A percentile compares a stretch with the other conserved stretches of the same genome.
These are phyloP conservation scores for Acanthamoeba pearcei DNA, from an alignment of 208 protist genomes.

Conservation along the genomic window DNA sequence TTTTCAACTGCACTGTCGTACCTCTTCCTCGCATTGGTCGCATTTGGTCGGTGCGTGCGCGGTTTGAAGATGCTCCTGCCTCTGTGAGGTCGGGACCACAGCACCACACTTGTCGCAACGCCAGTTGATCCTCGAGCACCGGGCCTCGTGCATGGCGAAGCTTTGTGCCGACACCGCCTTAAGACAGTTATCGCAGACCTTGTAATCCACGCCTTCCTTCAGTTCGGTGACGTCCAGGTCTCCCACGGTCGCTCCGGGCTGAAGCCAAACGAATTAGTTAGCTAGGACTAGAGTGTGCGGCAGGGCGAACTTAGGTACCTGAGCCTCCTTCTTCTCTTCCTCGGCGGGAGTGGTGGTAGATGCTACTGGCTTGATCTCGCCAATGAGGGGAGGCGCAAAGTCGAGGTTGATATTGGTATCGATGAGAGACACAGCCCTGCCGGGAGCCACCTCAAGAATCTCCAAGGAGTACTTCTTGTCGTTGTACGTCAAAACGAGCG, in stretches of 20 bases:
- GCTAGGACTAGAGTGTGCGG: background rate
- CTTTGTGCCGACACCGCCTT: background rate
- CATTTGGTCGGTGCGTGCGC: slow-evolving; percentile 12
- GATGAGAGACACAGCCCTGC: slow-evolving; percentile 65
- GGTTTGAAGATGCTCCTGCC: slow-evolving; percentile 39
- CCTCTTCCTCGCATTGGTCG: slow-evolving; percentile 44
- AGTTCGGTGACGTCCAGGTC: background rate
- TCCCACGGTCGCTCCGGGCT: background rate
- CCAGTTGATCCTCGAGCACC: slow-evolving; percentile 66
- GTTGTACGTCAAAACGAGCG: slow-evolving; percentile 5
- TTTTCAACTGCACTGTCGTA: background rate
- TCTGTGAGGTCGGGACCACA: slow-evolving; percentile 32
- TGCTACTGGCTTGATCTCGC: background rate
- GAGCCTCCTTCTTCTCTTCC: slow-evolving; percentile 47
- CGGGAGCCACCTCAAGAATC: slow-evolving; percentile 53
- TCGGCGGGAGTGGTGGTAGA: slow-evolving; percentile 1
- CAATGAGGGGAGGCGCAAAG: slow-evolving; percentile 53
- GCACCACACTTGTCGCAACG: slow-evolving; percentile 52
- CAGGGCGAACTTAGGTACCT: background rate
- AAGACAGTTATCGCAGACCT: slow-evolving; percentile 52
- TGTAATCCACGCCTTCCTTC: slow-evolving; percentile 63
- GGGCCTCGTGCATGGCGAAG: slow-evolving; percentile 39
- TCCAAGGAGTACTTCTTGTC: slow-evolving; percentile 24
- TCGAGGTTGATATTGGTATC: slow-evolving; percentile 74
- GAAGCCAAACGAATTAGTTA: background rate